Percentiles rank a stretch among this genome's conserved stretches.
phyloP scores from a whole-genome alignment of 2,329 filamentous ascomycete genomes.

The Parastagonospora nodorum region DNA sequence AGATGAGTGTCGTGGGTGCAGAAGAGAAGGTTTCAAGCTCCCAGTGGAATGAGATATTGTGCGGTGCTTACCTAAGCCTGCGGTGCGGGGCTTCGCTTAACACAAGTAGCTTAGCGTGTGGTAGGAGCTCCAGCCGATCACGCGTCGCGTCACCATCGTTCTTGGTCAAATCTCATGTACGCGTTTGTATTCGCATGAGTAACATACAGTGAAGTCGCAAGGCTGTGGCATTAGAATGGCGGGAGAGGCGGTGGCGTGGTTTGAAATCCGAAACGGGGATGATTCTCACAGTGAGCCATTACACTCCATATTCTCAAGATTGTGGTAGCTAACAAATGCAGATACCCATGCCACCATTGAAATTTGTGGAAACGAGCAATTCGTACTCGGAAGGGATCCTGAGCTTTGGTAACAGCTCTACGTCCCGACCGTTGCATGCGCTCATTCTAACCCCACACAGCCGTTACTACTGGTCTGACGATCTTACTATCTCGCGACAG shows the following conservation, averaged over 20 bases:
- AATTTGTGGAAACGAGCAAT: slow-evolving; percentile 43
- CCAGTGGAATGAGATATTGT: slow-evolving; percentile 14
- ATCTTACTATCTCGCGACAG: slow-evolving; percentile 49
- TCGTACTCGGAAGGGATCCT: slow-evolving; percentile 41
- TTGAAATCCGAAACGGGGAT: slow-evolving; percentile 29
- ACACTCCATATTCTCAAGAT: neutral
- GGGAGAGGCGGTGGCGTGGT: slow-evolving; percentile 30
- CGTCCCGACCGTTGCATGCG: slow-evolving; percentile 2
- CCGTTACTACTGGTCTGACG: slow-evolving; percentile 38
- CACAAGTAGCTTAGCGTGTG: neutral
- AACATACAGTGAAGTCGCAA: neutral
- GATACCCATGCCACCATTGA: slow-evolving; percentile 32
- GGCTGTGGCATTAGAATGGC: slow-evolving; percentile 22
- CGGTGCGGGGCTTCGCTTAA: slow-evolving; percentile 33
- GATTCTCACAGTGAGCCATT: slow-evolving; percentile 21
- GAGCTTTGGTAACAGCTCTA: slow-evolving; percentile 36
- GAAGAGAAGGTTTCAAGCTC: slow-evolving; percentile 35
- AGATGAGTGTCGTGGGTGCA: slow-evolving; percentile 51
- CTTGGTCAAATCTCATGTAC: neutral
- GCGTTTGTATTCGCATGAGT: neutral
- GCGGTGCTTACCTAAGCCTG: slow-evolving; percentile 6
- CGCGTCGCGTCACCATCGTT: slow-evolving; percentile 14
- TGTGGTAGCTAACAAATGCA: slow-evolving; percentile 25
- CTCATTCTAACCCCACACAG: slow-evolving; percentile 27
- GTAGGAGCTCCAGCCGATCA: slow-evolving; percentile 5